Base-by-base conservation (phyloP, 2,329 filamentous ascomycete genomes). In the Aureobasidium sp. region DNA sequence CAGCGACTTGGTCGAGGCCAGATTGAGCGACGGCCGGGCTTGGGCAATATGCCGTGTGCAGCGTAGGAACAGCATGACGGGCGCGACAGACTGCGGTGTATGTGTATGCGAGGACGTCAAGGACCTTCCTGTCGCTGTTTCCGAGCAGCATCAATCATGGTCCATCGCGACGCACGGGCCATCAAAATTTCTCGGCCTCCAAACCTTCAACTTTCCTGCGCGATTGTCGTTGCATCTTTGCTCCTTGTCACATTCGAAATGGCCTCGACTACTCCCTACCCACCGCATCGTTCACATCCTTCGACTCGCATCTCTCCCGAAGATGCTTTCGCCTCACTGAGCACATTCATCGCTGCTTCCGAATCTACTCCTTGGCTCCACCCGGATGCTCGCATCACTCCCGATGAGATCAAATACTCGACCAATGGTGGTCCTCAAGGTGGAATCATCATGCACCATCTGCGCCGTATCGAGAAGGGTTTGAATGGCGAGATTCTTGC, bases 401-500 rank as follows among this genome's bases (percentile, higher is more conserved):
- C 73, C 10, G 71, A 71, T 29, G 77, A 77, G 48, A 72, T 79
- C 7, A 69, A 69, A 13, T 78, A 76, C 67, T 71, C 73, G 27
- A 72, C 76, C 16, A 69, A 75, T 50, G 73, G 73, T 52, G 78
- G 78, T 1, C 72, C 76, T 0, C 68, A 66, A 21, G 78, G 79
- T 47, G 76, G 78, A 8, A 72, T 82, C 16, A 73, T 77, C 13
- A 73, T 84, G 58, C 79, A 82, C 68, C 80, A 83, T 66, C 69
- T 84, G 48, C 73, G 77, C 41, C 76, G 82, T 52, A 77, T 84
- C 9, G 79, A 80, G 64, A 77, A 77, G 6, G 81, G 81, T 0
- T 65, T 84, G 63, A 69, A 73, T 25, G 82, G 82, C 27, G 81
- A 83, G 70, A 76, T 74, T 64, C 68, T 83, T 30, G 78, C 73